Evolutionary conservation across 352 stramenopile genomes (phyloP), one percentile per base, ranked within the genome.

Genomic region (Globisporangium nunn): DNA sequence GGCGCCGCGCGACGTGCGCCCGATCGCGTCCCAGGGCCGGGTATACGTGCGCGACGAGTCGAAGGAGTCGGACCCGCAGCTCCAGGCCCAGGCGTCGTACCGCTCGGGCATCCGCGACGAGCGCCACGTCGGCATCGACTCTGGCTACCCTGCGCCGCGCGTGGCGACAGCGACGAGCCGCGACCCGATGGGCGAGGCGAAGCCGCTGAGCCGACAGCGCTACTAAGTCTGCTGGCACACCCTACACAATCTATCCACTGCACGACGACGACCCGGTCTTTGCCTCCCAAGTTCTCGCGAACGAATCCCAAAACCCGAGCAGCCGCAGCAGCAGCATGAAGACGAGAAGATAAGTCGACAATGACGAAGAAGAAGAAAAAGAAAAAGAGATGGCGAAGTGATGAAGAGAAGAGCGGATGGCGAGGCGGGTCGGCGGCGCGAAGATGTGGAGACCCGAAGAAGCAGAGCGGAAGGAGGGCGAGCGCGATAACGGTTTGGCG

Each of bases 131-230:
- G 70, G 58, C 17, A 70, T 75, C 61, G 74, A 87, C 55, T 52
- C 72, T 17, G 72, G 72, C 35, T 88, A 86, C 58, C 65, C 75
- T 40, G 78, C 78, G 33, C 75, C 78, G 50, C 75, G 78, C 44
- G 78, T 87, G 45, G 72, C 75, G n/a, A 85, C 78, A 35, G 74
- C 72, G 23, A 64, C 71, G n/a, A 88, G 74, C 56, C 78, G 70
- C 51, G 73, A 87, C 29, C 71, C 65, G 40, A 54, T 84, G 18
- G 74, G 72, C 44, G 80, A 91, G 46, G 72, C 78, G 6, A 91
- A 88, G 63, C 74, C 75, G 50, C 66, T 88, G 60, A 88, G 75
- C 66, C 78, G 80, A 69, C 80, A 91, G 71, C 80, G 80, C 66
- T 91, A 91, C 66, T 91, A 72, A 81, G 23, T 28, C 10, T 39